phyloP scores from a whole-genome alignment of 2,329 filamentous ascomycete species.

The Nectriaceae sp. region DNA sequence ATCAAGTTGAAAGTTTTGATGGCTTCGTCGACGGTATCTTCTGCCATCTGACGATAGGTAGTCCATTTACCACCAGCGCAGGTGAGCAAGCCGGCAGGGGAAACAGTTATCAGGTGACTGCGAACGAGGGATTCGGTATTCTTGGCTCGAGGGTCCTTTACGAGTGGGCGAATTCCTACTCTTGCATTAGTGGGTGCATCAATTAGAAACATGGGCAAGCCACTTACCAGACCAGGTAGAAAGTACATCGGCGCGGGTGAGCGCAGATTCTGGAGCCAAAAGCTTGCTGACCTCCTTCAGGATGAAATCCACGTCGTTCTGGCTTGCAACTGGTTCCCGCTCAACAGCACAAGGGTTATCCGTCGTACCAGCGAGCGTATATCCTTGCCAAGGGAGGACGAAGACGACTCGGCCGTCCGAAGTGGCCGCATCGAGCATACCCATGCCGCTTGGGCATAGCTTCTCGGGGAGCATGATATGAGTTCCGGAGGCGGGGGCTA shows the following conservation, averaged over 20 bases:
- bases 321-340: constrained; percentile 69
- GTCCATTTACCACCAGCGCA: constrained; percentile 88
- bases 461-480: constrained; percentile 81
- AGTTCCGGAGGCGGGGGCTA: constrained; percentile 79
- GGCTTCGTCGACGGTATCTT: constrained; percentile 81
- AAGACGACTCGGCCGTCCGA: constrained; percentile 88
- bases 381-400: constrained; percentile 84
- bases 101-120: constrained; percentile 77
- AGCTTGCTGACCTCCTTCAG: constrained; percentile 77
- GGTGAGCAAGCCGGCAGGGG: constrained; percentile 73
- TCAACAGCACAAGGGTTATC: constrained; percentile 72
- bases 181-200: constrained; percentile 16
- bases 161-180: constrained; percentile 69
- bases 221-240: constrained; percentile 75
- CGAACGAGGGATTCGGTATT: constrained; percentile 83
- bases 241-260: constrained; percentile 73
- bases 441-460: constrained; percentile 79
- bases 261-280: constrained; percentile 72
- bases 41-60: constrained; percentile 86
- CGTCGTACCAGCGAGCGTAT: constrained; percentile 82
- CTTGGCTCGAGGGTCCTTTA: constrained; percentile 77
- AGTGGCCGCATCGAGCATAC: constrained; percentile 79
- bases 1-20: constrained; percentile 65
- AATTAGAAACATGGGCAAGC: background rate
- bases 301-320: constrained; percentile 82